Percentiles rank a stretch among this genome's conserved stretches.
phyloP scores from a whole-genome alignment of 2,329 filamentous ascomycete genomes.

The Ophidiomyces ophidiicola region DNA sequence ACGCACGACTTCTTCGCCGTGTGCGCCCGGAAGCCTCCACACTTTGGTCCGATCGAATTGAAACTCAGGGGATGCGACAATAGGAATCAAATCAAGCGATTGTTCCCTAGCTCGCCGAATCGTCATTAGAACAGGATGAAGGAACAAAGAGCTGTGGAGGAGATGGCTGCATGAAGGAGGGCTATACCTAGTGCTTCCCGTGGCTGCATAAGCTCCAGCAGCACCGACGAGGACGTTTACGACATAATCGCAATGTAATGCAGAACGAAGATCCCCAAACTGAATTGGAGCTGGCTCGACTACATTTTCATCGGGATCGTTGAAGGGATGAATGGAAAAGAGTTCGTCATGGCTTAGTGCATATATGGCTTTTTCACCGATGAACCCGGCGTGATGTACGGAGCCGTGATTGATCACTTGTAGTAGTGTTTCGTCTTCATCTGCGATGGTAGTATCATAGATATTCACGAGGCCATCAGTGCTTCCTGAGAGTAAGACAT shows the following conservation, averaged over 20 bases:
- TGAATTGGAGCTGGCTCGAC: constrained; percentile 34
- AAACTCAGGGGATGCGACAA: constrained; percentile 27
- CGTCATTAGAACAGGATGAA: constrained; percentile 7
- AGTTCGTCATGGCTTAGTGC: constrained; percentile 52
- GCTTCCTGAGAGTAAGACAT: constrained; percentile 47
- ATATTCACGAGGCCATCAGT: constrained; percentile 52
- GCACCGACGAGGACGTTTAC: constrained; percentile 40
- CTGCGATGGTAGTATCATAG: constrained; percentile 45
- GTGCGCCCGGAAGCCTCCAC: constrained; percentile 36
- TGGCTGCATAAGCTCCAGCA: constrained; percentile 34
- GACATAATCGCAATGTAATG: constrained; percentile 47
- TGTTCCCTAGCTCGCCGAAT: constrained; percentile 22
- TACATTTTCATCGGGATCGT: constrained; percentile 39
- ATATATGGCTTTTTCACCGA: constrained; percentile 42
- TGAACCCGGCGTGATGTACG: constrained; percentile 50
- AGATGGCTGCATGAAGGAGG: background rate
- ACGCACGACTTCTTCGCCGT: constrained; percentile 39
- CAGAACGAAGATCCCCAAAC: constrained; percentile 46
- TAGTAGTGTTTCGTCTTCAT: constrained; percentile 51
- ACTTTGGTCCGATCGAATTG: constrained; percentile 30
- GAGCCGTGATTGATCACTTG: constrained; percentile 53
- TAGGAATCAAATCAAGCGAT: constrained; percentile 34
- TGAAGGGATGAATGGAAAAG: constrained; percentile 45
- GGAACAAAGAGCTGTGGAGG: background rate
- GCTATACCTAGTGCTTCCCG: constrained; percentile 40